phyloP scores from a whole-genome alignment of 2,329 filamentous ascomycete genomes.

The Thelonectria rubi region DNA sequence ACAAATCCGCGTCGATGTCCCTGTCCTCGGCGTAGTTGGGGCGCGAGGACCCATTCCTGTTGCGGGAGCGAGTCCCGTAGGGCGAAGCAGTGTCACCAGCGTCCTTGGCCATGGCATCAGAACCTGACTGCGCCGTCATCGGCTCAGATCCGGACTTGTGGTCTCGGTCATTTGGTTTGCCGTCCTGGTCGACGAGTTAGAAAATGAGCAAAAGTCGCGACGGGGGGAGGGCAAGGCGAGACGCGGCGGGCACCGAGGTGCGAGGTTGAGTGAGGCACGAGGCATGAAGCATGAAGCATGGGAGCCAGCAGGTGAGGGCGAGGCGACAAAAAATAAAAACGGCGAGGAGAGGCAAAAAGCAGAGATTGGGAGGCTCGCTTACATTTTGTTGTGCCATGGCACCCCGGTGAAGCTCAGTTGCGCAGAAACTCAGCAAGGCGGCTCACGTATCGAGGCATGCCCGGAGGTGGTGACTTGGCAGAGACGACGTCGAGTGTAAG shows the following conservation, averaged over 20 bases:
- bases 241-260: conserved; percentile 28
- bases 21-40: conserved; percentile 96
- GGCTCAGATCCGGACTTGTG: conserved; percentile 47
- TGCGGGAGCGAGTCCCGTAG: conserved; percentile 94
- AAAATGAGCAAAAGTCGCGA: conserved; percentile 35
- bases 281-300: conserved; percentile 19
- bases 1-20: conserved; percentile 86
- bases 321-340: conserved; percentile 26
- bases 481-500: conserved; percentile 27
- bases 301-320: conserved; percentile 10
- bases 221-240: conserved; percentile 19
- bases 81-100: conserved; percentile 66
- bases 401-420: conserved; percentile 47
- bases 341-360: conserved; percentile 30
- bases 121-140: conserved; percentile 60
- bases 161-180: conserved; percentile 47
- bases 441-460: conserved; percentile 46
- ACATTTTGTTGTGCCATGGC: conserved; percentile 54
- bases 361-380: conserved; percentile 35
- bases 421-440: conserved; percentile 47
- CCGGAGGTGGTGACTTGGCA: conserved; percentile 40
- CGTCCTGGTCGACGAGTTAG: conserved; percentile 45
- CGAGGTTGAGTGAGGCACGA: neutral
- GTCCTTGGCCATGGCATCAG: conserved; percentile 60
- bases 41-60: conserved; percentile 80